Percentiles rank a stretch among this genome's conserved stretches.
phyloP scores from a whole-genome alignment of 257 asterid species.

The Henckelia pumila region DNA sequence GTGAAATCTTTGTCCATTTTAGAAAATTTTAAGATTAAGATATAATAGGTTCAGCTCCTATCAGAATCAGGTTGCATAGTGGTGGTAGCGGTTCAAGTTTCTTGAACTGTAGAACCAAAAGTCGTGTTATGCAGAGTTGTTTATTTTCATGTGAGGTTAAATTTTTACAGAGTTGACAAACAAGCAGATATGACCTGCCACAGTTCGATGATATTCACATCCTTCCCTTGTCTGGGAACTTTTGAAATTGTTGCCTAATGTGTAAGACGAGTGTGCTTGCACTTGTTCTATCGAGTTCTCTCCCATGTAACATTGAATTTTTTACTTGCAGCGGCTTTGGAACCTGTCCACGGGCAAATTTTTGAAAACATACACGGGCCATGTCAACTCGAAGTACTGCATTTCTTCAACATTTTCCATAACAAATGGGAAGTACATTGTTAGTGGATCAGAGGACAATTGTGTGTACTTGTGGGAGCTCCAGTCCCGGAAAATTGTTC shows the following conservation, averaged over 20 bases:
- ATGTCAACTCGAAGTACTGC: slow-evolving; percentile 76
- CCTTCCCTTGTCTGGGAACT: background rate
- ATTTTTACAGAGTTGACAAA: background rate
- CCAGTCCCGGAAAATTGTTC: slow-evolving; percentile 80
- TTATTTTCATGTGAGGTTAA: background rate
- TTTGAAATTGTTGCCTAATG: background rate
- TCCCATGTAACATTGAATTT: slow-evolving; percentile 9
- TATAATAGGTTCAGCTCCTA: no score
- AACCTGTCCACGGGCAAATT: slow-evolving; percentile 75
- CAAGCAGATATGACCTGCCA: background rate
- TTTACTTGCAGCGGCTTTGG: slow-evolving; percentile 85
- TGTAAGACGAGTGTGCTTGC: background rate
- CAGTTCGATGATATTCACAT: background rate
- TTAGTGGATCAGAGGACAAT: slow-evolving; percentile 92
- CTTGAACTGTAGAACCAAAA: background rate
- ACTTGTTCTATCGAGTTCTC: background rate
- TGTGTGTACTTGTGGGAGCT: slow-evolving; percentile 86
- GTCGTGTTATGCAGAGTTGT: no score
- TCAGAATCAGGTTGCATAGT: no score
- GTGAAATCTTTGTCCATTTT: no score
- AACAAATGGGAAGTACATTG: slow-evolving; percentile 87
- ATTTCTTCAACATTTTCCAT: slow-evolving; percentile 74
- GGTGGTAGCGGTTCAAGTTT: background rate
- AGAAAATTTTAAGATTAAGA: no score
- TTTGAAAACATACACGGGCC: slow-evolving; percentile 86